Base-by-base conservation (phyloP, 129 eudicot genomes). In the Ambrosia artemisiifolia region DNA sequence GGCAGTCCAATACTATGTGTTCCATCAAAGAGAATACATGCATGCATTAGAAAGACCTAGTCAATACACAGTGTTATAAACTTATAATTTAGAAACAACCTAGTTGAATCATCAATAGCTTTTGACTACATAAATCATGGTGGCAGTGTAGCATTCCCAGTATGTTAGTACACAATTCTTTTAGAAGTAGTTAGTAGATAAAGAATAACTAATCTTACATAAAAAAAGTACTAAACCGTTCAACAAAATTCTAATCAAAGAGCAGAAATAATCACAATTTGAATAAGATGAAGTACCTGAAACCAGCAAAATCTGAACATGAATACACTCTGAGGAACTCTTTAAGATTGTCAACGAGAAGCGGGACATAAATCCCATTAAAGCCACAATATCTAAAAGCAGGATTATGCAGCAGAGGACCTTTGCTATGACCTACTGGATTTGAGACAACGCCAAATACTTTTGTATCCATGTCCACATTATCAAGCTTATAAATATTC, bases 381-480 rank as follows among this genome's bases (percentile, higher is more conserved):
- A 64, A 88, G n/a, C 85, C 85, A 0, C 82, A 76, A 33, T 85
- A 83, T 79, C 91, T 78, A 69, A 91, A 88, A 19, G 95, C 97
- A 70, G 87, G 86, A 47, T 91, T 91, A 65, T 88, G 91, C 72
- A 91, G 74, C 54, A 84, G 79, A 20, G 97, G 97, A 54, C 92
- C 91, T 79, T 88, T 91, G 78, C 97, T 91, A 34, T 91, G 97
- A 54, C 92, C 87, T 1, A 91, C 96, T 7, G 97, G 97, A 67
- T 88, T 88, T 50, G 92, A 86, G 46, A 91, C 83, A 20, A 91
- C 88, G 36, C 97, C 97, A 76, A 85, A 91, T 67, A 91, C 83
- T 83, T 91, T 86, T 11, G 97, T 91, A 63, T 88, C 85, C 33
- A 83, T 46, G 43, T 86, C 79, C 60, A 89, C 73, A 32, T 57